These are phyloP conservation scores for Musa schizocarpa DNA, from an alignment of 176 grass and related monocot species.

Conservation along the genomic window DNA sequence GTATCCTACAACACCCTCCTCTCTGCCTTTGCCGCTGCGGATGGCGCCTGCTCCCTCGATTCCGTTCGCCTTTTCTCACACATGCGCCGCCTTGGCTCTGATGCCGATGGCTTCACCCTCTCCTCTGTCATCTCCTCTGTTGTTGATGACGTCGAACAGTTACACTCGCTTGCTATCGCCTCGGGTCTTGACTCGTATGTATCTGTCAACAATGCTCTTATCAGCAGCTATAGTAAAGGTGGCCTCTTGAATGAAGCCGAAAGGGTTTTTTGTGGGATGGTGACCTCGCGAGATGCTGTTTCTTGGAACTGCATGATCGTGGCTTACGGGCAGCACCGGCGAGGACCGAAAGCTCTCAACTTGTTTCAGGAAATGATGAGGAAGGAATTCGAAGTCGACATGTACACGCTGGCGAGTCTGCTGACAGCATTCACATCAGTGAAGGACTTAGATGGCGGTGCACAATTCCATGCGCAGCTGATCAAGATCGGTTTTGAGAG, in stretches of 20 bases:
- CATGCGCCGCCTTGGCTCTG: constrained; percentile 19
- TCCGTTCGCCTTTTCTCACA: constrained; percentile 21
- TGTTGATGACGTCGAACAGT: constrained; percentile 14
- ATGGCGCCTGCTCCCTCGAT: constrained; percentile 8
- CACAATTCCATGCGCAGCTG: constrained; percentile 26
- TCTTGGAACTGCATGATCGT: constrained; percentile 48
- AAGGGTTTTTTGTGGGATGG: constrained; percentile 19
- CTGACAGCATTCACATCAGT: constrained; percentile 29
- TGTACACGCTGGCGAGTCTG: constrained; percentile 32
- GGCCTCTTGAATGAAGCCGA: constrained; percentile 22
- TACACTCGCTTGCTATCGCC: constrained; percentile 19
- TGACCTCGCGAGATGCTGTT: constrained; percentile 10
- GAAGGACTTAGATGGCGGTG: constrained; percentile 19
- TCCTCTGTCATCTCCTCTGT: constrained; percentile 14
- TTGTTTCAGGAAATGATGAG: constrained; percentile 35
- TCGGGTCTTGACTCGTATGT: constrained; percentile 27
- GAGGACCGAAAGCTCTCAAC: constrained; percentile 26
- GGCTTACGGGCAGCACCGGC: constrained; percentile 28
- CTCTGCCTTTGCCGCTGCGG: constrained; percentile 14
- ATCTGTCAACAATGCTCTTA: constrained; percentile 35
- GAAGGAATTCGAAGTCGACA: constrained; percentile 24
- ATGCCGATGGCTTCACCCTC: constrained; percentile 32
- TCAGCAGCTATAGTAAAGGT: constrained; percentile 30
- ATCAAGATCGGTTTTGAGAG: constrained; percentile 19
- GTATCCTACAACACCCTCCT: constrained; percentile 43